phyloP scores from a whole-genome alignment of 1,139 yeast genomes.

The Saccharomyces pastorianus region DNA sequence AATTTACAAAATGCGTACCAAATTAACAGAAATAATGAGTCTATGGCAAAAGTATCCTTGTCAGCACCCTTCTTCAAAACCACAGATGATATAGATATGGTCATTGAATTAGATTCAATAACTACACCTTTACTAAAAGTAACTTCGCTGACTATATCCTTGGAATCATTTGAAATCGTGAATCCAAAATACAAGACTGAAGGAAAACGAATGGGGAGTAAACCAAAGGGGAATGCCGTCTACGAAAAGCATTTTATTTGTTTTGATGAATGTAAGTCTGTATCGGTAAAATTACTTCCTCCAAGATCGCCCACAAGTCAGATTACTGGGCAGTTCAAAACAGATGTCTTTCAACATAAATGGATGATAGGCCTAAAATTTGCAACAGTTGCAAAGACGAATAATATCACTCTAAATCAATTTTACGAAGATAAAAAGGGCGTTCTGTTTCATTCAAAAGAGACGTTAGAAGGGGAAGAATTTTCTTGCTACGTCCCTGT shows the following conservation, averaged over 20 bases:
- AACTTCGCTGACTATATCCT: constrained; percentile 29
- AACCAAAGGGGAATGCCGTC: constrained; percentile 18
- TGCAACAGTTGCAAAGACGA: constrained; percentile 21
- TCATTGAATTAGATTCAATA: constrained; percentile 26
- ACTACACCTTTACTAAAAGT: constrained; percentile 11
- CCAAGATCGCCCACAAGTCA: constrained; percentile 28
- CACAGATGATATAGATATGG: constrained; percentile 43
- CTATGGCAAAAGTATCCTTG: constrained; percentile 28
- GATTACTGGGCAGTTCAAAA: constrained; percentile 33
- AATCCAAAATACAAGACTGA: constrained; percentile 22
- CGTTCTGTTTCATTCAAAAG: constrained; percentile 26
- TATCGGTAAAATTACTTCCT: constrained; percentile 29
- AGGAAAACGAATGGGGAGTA: constrained; percentile 4
- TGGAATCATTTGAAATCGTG: constrained; percentile 31
- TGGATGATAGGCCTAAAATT: constrained; percentile 33
- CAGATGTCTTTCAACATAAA: constrained; percentile 32
- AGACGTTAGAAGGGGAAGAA: constrained; percentile 31
- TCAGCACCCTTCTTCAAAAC: constrained; percentile 42
- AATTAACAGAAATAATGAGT: constrained; percentile 31
- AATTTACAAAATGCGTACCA: constrained; percentile 32
- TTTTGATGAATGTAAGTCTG: constrained; percentile 21
- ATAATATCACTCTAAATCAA: constrained; percentile 13
- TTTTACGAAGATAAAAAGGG: constrained; percentile 31
- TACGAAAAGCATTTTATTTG: constrained; percentile 28
- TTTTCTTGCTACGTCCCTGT: constrained; percentile 33